Conservation (phyloP, 2,329 filamentous ascomycete genomes). For the Simplicillium sp. region DNA sequence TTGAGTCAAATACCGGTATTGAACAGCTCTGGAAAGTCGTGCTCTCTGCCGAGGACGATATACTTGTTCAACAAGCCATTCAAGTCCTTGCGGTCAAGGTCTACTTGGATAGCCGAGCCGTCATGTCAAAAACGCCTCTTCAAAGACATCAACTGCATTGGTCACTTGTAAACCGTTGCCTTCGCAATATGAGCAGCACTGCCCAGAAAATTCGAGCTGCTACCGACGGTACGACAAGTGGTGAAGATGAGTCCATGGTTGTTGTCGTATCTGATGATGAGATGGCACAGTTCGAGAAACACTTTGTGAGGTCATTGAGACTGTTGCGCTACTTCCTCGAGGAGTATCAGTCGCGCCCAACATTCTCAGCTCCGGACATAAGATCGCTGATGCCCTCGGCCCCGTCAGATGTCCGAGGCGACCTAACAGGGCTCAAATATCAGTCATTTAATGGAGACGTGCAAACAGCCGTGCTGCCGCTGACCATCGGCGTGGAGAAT, state of each 20-base stretch:
- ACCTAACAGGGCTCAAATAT: slow-evolving; percentile 59
- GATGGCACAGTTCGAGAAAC: slow-evolving; percentile 38
- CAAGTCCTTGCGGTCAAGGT: slow-evolving; percentile 59
- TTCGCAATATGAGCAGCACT: slow-evolving; percentile 57
- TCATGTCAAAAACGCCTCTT: slow-evolving; percentile 34
- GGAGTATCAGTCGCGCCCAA: slow-evolving; percentile 51
- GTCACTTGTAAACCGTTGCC: slow-evolving; percentile 68
- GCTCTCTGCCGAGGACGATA: slow-evolving; percentile 53
- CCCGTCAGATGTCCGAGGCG: slow-evolving; percentile 47
- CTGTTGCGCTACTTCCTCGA: slow-evolving; percentile 60
- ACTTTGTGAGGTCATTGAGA: slow-evolving; percentile 59
- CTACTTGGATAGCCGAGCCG: slow-evolving; percentile 54
- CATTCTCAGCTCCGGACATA: slow-evolving; percentile 49
- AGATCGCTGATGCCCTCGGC: slow-evolving; percentile 41
- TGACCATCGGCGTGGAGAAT: slow-evolving; percentile 61
- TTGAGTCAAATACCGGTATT: slow-evolving; percentile 41
- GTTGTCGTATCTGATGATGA: slow-evolving; percentile 38
- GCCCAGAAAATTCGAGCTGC: slow-evolving; percentile 45
- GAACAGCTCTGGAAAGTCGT: slow-evolving; percentile 82
- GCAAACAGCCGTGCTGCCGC: slow-evolving; percentile 48
- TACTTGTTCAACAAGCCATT: slow-evolving; percentile 60
- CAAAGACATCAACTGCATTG: slow-evolving; percentile 44
- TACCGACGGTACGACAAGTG: slow-evolving; percentile 30
- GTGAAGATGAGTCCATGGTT: slow-evolving; percentile 43
- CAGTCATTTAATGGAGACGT: slow-evolving; percentile 59